Base-by-base conservation (phyloP, 768 basidiomycete genomes). In the Pholiota molesta region DNA sequence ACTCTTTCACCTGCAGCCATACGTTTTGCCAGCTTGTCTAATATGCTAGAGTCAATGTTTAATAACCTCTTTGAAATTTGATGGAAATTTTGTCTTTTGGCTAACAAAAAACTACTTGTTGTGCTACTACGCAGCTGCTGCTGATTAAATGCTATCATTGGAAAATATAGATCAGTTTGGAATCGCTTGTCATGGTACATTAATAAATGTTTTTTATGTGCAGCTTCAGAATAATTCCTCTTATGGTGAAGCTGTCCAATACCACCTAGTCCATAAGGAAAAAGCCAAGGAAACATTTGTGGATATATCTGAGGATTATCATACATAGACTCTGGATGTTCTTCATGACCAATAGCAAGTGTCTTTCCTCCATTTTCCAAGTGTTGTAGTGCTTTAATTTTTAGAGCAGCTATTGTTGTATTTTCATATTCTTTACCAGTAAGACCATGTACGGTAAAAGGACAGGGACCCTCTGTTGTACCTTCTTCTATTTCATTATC, bases 131-230 rank as follows among this genome's bases (percentile, higher is more conserved):
- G 74, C 5, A 81, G 70, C 59, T 81, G 80, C 40, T 74, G 65
- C 49, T 81, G 77, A 59, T 73, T 79, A 60, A 79, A 81, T 0
- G 71, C 75, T 16, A 79, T 61, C 33, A 81, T 73, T 0, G 75
- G 71, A 63, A 78, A 83, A 40, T 68, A 65, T 1, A 60, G 11
- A 61, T 81, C 78, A 3, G 45, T 62, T 61, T 81, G 77, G 69
- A 77, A 79, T 0, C 72, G 57, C 21, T 77, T 76, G 52, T 80
- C 79, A 64, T 77, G 71, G 60, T 79, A 81, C 73, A 75, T 72
- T 7, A 79, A 44, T 2, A 73, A 52, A n/a, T 62, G 40, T 53
- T 52, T 45, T 62, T 74, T 74, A 59, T 77, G 75, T 9, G n/a
- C 60, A 13, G 33, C 49, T 28, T 66, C 62, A 23, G 70, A 66